Evolutionary conservation across 768 basidiomycete genomes (phyloP).

Genomic region (Russula ochroleuca): DNA sequence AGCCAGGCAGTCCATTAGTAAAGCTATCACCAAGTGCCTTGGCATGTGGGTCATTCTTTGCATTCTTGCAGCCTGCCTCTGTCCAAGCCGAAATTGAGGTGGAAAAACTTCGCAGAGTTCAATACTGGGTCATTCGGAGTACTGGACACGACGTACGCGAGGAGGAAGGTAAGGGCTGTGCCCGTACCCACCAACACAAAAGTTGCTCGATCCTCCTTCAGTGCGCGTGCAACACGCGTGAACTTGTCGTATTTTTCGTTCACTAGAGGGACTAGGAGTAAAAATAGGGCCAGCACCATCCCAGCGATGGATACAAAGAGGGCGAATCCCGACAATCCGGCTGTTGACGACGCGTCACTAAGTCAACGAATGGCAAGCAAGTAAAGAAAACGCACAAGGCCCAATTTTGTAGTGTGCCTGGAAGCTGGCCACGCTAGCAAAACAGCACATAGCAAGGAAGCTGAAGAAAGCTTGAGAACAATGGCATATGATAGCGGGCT

Average conservation of each 20-base stretch:
- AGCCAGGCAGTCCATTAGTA: conserved; percentile 62
- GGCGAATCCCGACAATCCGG: conserved; percentile 82
- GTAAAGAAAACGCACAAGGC: conserved; percentile 60
- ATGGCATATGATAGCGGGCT: conserved; percentile 74
- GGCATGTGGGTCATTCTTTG: conserved; percentile 76
- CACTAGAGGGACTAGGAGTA: conserved; percentile 71
- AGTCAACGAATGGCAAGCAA: conserved; percentile 5
- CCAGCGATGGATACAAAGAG: conserved; percentile 72
- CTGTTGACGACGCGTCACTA: conserved; percentile 40
- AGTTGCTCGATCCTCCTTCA: conserved; percentile 76
- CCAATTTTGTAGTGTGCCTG: conserved; percentile 82
- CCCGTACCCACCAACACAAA: conserved; percentile 81
- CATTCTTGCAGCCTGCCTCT: conserved; percentile 81
- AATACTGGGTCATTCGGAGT: conserved; percentile 15
- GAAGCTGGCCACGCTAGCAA: conserved; percentile 83
- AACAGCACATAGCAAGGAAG: conserved; percentile 89
- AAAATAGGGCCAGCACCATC: conserved; percentile 68
- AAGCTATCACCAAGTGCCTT: conserved; percentile 58
- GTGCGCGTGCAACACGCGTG: conserved; percentile 66
- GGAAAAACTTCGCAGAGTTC: conserved; percentile 50
- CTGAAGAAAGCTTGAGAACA: conserved; percentile 84
- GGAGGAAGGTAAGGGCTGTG: conserved; percentile 59
- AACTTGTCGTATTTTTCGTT: conserved; percentile 86
- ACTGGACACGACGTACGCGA: conserved; percentile 54
- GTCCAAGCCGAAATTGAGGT: conserved; percentile 85